Base-by-base conservation (phyloP, 495 filamentous ascomycete species). In the Sphaerosporella brunnea region DNA sequence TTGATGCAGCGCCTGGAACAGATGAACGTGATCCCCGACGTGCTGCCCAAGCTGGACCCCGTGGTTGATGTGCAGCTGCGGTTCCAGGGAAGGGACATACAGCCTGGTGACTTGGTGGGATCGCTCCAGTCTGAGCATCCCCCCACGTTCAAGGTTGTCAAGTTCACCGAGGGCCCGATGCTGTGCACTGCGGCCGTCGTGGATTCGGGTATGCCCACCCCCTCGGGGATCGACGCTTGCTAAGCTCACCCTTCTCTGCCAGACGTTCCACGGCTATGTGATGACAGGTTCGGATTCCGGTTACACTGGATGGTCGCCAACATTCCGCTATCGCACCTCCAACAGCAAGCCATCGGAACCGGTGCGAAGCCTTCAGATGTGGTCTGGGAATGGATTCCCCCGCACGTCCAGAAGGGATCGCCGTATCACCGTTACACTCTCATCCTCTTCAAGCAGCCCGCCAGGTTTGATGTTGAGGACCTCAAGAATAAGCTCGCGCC, bases 361-460 rank as follows among this genome's bases (percentile, higher is more conserved):
- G 56, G 66, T 25, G 48, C 62, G n/a, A 65, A 66, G 43, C 75
- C 74, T 3, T 66, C 67, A 2, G 73, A 85, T 52, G 67, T 81
- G 10, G 69, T 86, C 36, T 69, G 87, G 2, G 77, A 81, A 2
- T 99, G 87, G 82, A 64, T 86, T 1, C 78, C 90, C 1, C 80
- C 90, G 1, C 80, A 77, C 51, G 80, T 84, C 2, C 83, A 95
- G 60, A 92, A 84, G 67, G 90, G 90, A 39, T 71, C 76, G 13
- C 85, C 85, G 1, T 96, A 95, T 63, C 92, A 95, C 66, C 80
- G 90, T 42, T 70, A 93, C 28, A 73, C 74, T 23, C 60, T 96
- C 41, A 82, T 94, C 63, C 68, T 96, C 39, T 67, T 96, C 25
- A 71, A 87, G 65, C 90, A 99, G 65, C 73, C 71, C 20, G 53